Percentiles rank a stretch among this genome's conserved stretches.
Evolutionary conservation across 2,329 filamentous ascomycete species (phyloP).

Genomic region (Paecilomyces dactylethromorphus): DNA sequence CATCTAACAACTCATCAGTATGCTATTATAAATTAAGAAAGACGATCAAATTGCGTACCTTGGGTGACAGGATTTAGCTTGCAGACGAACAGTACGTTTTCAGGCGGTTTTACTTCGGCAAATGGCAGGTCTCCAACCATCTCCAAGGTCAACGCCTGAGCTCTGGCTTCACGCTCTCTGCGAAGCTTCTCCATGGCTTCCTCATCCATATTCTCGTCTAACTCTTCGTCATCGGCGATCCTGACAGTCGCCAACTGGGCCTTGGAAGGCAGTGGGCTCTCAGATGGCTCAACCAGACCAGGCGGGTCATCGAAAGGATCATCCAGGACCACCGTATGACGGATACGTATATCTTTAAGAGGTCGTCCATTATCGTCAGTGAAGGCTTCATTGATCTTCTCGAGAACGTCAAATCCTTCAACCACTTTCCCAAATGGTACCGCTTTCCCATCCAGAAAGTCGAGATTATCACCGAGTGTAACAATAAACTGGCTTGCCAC

Average conservation of each 20-base stretch:
- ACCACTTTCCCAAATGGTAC: constrained; percentile 93
- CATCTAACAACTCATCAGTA: constrained; percentile 47
- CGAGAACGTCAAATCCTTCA: constrained; percentile 87
- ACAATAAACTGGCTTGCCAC: constrained; percentile 92
- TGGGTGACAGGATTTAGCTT: constrained; percentile 96
- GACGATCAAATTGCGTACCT: constrained; percentile 29
- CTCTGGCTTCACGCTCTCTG: constrained; percentile 82
- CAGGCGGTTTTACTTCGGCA: constrained; percentile 92
- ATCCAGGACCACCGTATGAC: constrained; percentile 86
- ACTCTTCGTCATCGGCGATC: constrained; percentile 80
- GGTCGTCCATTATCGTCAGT: constrained; percentile 80
- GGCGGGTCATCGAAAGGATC: constrained; percentile 83
- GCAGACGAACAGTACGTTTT: constrained; percentile 97
- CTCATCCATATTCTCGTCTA: constrained; percentile 73
- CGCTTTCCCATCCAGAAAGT: constrained; percentile 88
- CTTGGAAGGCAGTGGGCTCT: constrained; percentile 73
- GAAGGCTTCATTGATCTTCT: constrained; percentile 88
- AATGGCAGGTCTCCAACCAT: constrained; percentile 98
- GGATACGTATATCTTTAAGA: constrained; percentile 88
- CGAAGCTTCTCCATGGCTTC: constrained; percentile 72
- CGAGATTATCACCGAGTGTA: constrained; percentile 80
- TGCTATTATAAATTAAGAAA: neutral
- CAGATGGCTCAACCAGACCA: constrained; percentile 67
- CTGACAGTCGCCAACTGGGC: constrained; percentile 85
- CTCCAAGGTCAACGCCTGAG: constrained; percentile 89